Evolutionary conservation across 768 basidiomycete species (phyloP).

Genomic region (Boletellus ananiceps): DNA sequence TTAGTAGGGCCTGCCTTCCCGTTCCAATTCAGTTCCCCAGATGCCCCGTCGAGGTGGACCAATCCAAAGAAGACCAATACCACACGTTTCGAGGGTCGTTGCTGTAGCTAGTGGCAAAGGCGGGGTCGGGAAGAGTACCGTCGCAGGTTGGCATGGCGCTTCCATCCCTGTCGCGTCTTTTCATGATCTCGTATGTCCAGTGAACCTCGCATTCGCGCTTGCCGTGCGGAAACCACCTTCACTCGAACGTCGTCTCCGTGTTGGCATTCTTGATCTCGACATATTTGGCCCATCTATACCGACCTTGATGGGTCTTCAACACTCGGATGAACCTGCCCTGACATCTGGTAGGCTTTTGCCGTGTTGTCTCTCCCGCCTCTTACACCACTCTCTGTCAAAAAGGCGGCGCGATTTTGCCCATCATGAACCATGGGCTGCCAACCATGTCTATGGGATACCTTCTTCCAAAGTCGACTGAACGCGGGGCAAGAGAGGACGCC

Average conservation of each 20-base stretch:
- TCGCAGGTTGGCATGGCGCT: constrained; percentile 59
- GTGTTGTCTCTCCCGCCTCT: background rate
- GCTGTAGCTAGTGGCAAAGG: constrained; percentile 93
- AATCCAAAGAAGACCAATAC: constrained; percentile 52
- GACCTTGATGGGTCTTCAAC: constrained; percentile 85
- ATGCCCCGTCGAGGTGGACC: constrained; percentile 56
- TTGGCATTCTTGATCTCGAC: constrained; percentile 91
- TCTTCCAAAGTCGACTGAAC: constrained; percentile 51
- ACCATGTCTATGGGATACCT: constrained; percentile 99
- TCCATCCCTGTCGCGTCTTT: background rate
- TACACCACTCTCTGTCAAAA: background rate
- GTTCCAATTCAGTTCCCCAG: constrained; percentile 43
- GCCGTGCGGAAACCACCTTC: constrained; percentile 40
- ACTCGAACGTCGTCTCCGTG: constrained; percentile 44
- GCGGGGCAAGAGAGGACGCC: constrained; percentile 56
- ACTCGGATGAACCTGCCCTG: constrained; percentile 70
- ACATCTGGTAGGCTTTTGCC: constrained; percentile 51
- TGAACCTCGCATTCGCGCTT: constrained; percentile 77
- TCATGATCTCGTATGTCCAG: constrained; percentile 34
- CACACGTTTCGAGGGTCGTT: constrained; percentile 75
- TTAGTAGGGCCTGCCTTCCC: constrained; percentile 32
- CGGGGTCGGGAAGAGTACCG: constrained; percentile 92
- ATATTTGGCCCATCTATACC: constrained; percentile 95
- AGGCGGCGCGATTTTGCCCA: constrained; percentile 78
- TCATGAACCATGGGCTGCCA: constrained; percentile 83